Conservation (phyloP, 768 basidiomycete genomes). For the Crepidotus variabilis region DNA sequence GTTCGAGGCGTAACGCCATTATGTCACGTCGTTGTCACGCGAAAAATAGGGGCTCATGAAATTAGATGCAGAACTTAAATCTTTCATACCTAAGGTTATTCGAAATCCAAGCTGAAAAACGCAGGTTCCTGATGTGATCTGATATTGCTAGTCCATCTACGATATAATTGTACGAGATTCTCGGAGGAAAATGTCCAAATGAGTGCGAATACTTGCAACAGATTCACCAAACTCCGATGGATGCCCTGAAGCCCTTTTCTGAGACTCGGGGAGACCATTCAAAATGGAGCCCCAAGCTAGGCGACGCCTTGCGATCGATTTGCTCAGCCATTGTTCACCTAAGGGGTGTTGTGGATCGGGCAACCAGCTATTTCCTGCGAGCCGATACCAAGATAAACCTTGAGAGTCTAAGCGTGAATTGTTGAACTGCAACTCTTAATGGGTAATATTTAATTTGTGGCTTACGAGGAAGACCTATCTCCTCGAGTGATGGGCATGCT, state of each 20-base stretch:
- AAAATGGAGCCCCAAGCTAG: conserved; percentile 20
- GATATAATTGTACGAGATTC: too few species aligned
- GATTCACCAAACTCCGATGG: background rate
- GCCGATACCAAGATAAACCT: conserved; percentile 21
- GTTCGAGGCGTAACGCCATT: background rate
- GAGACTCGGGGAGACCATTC: conserved; percentile 3
- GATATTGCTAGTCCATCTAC: too few species aligned
- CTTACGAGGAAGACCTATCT: conserved; percentile 35
- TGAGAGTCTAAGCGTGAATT: conserved; percentile 17
- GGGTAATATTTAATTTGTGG: background rate
- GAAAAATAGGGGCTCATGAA: background rate
- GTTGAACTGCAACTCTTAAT: background rate
- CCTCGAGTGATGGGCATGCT: conserved; percentile 29
- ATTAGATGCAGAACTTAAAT: too few species aligned
- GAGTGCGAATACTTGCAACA: background rate
- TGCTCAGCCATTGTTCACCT: conserved; percentile 21
- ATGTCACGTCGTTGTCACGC: background rate
- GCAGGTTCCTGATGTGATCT: too few species aligned
- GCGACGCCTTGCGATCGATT: conserved; percentile 16
- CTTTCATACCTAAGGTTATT: too few species aligned
- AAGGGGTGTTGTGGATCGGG: conserved; percentile 23
- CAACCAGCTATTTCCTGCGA: conserved; percentile 19
- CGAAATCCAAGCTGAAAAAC: too few species aligned
- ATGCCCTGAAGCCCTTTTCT: background rate
- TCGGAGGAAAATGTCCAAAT: background rate